phyloP scores from a whole-genome alignment of 768 basidiomycete species.

The Rhodosporidiobolus sp. region DNA sequence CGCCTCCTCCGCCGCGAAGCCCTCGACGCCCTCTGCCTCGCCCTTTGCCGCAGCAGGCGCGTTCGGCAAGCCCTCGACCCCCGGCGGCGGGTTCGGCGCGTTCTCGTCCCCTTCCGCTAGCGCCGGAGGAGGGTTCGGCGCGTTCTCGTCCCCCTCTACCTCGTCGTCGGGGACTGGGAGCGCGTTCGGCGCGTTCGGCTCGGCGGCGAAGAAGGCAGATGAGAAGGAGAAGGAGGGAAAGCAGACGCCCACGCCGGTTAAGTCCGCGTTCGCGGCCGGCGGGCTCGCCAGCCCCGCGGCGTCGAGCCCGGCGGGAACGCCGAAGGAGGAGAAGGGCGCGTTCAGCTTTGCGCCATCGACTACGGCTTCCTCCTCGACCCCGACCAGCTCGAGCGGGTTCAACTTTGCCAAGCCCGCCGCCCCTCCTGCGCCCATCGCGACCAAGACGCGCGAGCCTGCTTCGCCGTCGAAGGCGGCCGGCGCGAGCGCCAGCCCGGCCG shows the following conservation, averaged over 20 bases:
- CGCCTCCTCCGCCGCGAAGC: too few species aligned
- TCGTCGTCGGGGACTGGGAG: too few species aligned
- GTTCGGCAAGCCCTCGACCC: neutral
- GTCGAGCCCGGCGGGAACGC: neutral
- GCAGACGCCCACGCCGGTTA: neutral
- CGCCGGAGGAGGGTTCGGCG: constrained; percentile 3
- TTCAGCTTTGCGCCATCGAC: neutral
- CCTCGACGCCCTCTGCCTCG: too few species aligned
- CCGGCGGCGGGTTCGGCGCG: constrained; percentile 11
- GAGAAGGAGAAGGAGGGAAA: neutral
- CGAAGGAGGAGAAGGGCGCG: neutral
- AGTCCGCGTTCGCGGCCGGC: neutral
- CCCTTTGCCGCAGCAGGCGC: too few species aligned
- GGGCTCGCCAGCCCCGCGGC: too few species aligned
- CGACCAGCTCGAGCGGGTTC: constrained; percentile 8
- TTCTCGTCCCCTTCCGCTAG: neutral
- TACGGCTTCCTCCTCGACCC: neutral
- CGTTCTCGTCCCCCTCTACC: neutral
- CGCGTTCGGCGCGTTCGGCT: neutral
- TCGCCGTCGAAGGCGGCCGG: neutral
- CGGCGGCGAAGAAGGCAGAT: neutral
- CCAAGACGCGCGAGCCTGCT: neutral
- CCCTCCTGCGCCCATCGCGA: neutral
- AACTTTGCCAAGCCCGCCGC: neutral
- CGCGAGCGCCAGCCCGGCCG: neutral